Evolutionary conservation across 257 asterid species (phyloP), one percentile per base, ranked within the genome.

Genomic region (Handroanthus guayacan): DNA sequence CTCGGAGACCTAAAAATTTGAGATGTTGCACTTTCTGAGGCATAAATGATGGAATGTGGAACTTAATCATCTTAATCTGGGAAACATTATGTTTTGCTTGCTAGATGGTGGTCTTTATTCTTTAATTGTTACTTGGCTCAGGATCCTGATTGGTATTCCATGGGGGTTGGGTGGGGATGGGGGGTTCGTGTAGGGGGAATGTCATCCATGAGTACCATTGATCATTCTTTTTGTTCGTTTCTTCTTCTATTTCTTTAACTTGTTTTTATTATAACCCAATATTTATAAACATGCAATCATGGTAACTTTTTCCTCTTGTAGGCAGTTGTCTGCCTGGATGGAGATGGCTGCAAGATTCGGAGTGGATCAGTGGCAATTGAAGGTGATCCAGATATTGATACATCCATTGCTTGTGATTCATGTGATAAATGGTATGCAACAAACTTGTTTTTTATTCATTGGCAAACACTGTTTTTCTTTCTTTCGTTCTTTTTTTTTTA

Each of bases 301-400:
- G 67, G 76, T 68, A 66, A 41, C 75, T 82, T 84, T 84, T 63
- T 79, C 84, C 66, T 87, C 82, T 86, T 83, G 79, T 87, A 95
- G 99, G 92, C 99, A 86, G 99, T 95, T 88, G 89, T 83, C 86
- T 95, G 99, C 90, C 88, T 95, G 91, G 98, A 88, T 72, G 97
- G 94, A 76, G 97, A 91, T 86, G 91, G 88, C 87, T 95, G 99
- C 93, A 91, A 91, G 80, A 79, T 95, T 79, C 93, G 90, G 71
- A 88, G 88, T 79, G 91, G 90, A 80, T 87, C 89, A 71, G 88
- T 84, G 71, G 81, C 85, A 67, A 67, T 82, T 69, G 94, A 86
- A 80, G 96, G 88, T 78, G 97, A 89, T 88, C 79, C 92, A 52
- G 92, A 86, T 80, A 81, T 91, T 78, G 99, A 95, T 85, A 95